phyloP scores from a whole-genome alignment of 805 yeast species.

The Sugiyamaella americana region DNA sequence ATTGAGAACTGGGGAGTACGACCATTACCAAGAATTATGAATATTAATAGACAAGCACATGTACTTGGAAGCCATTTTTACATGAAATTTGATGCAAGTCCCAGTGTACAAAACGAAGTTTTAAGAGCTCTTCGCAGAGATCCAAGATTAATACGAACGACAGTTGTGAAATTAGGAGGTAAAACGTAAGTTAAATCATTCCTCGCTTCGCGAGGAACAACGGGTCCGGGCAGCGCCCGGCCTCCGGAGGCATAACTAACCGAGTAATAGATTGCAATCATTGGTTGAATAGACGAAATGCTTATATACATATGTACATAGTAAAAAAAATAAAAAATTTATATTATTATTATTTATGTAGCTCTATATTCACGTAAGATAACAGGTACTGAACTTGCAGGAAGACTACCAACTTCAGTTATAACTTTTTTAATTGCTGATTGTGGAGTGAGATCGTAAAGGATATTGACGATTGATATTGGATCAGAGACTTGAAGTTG shows the following conservation, averaged over 20 bases:
- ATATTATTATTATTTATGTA: neutral
- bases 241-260: neutral
- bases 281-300: neutral
- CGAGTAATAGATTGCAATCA: conserved; percentile 3
- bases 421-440: conserved; percentile 89
- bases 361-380: conserved; percentile 80
- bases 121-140: conserved; percentile 74
- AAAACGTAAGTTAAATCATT: conserved; percentile 11
- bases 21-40: conserved; percentile 72
- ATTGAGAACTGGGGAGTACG: conserved; percentile 73
- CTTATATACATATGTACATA: neutral
- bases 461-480: conserved; percentile 69
- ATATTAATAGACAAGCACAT: conserved; percentile 81
- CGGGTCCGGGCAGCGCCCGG: neutral
- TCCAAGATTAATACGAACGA: conserved; percentile 83
- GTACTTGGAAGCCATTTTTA: conserved; percentile 86
- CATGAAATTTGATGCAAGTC: conserved; percentile 79
- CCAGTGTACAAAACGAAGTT: conserved; percentile 82
- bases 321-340: neutral
- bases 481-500: conserved; percentile 25
- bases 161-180: conserved; percentile 47
- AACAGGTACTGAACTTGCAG: conserved; percentile 98
- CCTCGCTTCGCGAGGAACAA: neutral
- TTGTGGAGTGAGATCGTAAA: conserved; percentile 94
- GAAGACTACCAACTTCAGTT: conserved; percentile 92